phyloP scores from a whole-genome alignment of 176 grass and related monocot genomes.

The Puya raimondii region DNA sequence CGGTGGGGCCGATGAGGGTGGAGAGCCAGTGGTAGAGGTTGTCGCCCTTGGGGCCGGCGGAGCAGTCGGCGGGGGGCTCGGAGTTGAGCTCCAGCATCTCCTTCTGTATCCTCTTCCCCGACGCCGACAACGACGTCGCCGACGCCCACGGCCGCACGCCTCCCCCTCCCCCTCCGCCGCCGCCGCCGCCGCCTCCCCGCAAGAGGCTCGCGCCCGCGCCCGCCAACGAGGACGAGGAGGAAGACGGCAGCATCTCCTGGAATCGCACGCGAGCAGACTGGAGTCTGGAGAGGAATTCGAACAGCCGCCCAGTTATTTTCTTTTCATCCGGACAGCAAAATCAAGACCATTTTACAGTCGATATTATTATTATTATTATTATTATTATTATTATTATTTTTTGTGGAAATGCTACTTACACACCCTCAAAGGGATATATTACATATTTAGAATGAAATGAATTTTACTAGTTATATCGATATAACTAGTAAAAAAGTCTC shows the following conservation, averaged over 20 bases:
- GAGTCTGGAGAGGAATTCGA: too few relatives aligned
- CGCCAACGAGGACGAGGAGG: not conserved
- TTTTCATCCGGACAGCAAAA: too few relatives aligned
- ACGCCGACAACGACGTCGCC: slow-evolving; percentile 54
- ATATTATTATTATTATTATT: too few relatives aligned
- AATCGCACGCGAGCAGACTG: too few relatives aligned
- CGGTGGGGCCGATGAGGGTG: slow-evolving; percentile 63
- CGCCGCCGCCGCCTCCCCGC: not conserved
- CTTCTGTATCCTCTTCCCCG: slow-evolving; percentile 87
- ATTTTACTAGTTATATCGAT: too few relatives aligned
- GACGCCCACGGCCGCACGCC: slow-evolving; percentile 45
- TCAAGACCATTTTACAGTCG: too few relatives aligned
- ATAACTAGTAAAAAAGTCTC: too few relatives aligned
- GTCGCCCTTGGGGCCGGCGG: slow-evolving; percentile 67
- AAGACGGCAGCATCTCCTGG: slow-evolving; percentile 21
- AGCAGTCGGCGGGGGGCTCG: slow-evolving; percentile 41
- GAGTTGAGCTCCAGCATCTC: slow-evolving; percentile 70
- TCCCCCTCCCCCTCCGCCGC: slow-evolving; percentile 22
- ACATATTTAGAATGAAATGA: too few relatives aligned
- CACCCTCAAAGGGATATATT: too few relatives aligned
- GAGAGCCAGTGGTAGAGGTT: slow-evolving; percentile 92
- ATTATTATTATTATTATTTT: too few relatives aligned
- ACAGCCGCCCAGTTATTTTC: too few relatives aligned
- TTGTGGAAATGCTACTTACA: too few relatives aligned
- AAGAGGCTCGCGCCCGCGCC: slow-evolving; percentile 2